Evolutionary conservation across 2,329 filamentous ascomycete species (phyloP).

Genomic region (Ophiostoma sp.): DNA sequence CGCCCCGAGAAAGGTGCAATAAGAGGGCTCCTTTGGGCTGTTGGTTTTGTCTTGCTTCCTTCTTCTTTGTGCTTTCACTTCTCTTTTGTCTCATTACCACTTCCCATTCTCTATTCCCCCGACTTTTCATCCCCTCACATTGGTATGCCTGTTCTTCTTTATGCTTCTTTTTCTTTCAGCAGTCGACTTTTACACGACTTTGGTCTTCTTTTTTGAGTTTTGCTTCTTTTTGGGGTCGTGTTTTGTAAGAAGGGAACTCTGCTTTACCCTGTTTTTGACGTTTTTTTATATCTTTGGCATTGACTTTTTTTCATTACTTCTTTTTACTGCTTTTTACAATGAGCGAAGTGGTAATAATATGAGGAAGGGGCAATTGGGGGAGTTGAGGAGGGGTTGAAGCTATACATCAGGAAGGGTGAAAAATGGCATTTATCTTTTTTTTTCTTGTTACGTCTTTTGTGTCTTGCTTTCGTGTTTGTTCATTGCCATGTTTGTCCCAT

Average conservation of each 20-base stretch:
- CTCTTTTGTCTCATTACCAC: neutral
- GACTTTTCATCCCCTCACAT: neutral
- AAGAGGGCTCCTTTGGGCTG: neutral
- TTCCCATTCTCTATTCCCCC: neutral
- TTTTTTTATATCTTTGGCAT: conserved; percentile 1
- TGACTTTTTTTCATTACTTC: neutral
- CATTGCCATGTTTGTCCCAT: neutral
- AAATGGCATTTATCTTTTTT: neutral
- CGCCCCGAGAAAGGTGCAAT: neutral
- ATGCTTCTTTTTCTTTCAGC: neutral
- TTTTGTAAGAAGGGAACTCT: neutral
- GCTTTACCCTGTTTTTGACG: neutral
- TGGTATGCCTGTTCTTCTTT: neutral
- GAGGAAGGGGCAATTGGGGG: neutral
- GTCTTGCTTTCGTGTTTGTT: neutral
- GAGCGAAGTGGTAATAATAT: conserved; percentile 13
- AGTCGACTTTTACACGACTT: neutral
- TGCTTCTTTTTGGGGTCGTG: neutral
- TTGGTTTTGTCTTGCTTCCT: neutral
- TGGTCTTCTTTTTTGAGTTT: neutral
- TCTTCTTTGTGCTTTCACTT: neutral
- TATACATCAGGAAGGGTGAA: neutral
- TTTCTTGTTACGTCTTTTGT: neutral
- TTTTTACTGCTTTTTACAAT: neutral
- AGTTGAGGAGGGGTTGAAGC: neutral